Evolutionary conservation across 352 stramenopile species (phyloP), one percentile per base, ranked within the genome.

Genomic region (Pythium aristosporum): DNA sequence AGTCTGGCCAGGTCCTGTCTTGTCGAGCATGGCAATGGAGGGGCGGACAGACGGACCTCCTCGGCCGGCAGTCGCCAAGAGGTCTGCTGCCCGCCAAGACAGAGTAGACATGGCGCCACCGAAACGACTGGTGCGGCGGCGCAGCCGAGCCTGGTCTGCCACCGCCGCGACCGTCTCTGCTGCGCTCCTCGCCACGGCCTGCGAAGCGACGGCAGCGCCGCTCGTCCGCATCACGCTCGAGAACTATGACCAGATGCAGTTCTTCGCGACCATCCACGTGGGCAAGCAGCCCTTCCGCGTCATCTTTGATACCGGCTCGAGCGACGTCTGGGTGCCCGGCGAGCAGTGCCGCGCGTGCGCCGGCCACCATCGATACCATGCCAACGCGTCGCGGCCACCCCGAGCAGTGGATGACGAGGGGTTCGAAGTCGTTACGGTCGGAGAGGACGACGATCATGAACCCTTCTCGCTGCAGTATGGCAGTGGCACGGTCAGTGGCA

Each of bases 251-350:
- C 71, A 79, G 41, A 72, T 79, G 57, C 73, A 83, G 56, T 79
- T 81, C 55, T 75, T 71, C 57, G 73, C 67, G 16, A 71, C 58
- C 9, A 51, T 83, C 37, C 37, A 59, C 44, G 57, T 83, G 11
- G 75, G 75, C 18, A 59, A 55, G 6, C 72, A 79, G 56, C 43
- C 58, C 10, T 79, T 83, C 63, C 58, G 61, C 44, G 73, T 83
- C 13, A 76, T 83, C 52, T 80, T 83, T 42, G 75, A 83, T 62
- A 83, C 75, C 16, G 75, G 75, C 28, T 80, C 73, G 23, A 77
- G 73, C 49, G 73, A 81, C 21, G 44, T 76, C 1, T 81, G 73
- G 73, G 61, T 81, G 30, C 68, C 73, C 34, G 66, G 63, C n/a
- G 60, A 48, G 6, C 43, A 54, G 11, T 81, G 73, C 30, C 41